Percentiles rank a stretch among this genome's conserved stretches.
These are phyloP conservation scores for Diaporthe australafricana DNA, from an alignment of 2,329 filamentous ascomycete genomes.

Conservation along the genomic window DNA sequence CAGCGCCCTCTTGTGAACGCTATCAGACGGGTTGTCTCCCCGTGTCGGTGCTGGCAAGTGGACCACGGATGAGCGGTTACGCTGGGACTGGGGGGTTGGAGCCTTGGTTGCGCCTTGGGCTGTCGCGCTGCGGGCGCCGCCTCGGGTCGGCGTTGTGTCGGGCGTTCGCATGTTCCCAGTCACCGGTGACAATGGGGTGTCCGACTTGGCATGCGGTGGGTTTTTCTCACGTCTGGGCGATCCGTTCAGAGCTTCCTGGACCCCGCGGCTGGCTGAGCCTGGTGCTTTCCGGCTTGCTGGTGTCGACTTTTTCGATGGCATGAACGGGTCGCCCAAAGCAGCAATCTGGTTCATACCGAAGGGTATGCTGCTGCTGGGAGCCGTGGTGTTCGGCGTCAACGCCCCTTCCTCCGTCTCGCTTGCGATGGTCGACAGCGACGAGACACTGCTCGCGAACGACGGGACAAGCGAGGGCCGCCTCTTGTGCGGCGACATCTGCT, in stretches of 20 bases:
- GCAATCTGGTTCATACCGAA: conserved; percentile 31
- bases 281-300: conserved; percentile 6
- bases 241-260: neutral
- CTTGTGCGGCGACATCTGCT: conserved; percentile 31
- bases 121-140: neutral
- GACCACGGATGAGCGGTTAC: neutral
- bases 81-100: neutral
- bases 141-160: conserved; percentile 22
- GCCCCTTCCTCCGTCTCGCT: conserved; percentile 61
- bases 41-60: neutral
- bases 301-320: neutral
- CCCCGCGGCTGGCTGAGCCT: neutral
- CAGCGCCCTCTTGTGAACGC: conserved; percentile 39
- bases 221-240: conserved; percentile 15
- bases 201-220: neutral
- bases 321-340: conserved; percentile 25
- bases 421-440: conserved; percentile 67
- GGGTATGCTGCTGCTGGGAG: conserved; percentile 28
- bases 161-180: conserved; percentile 34
- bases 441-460: conserved; percentile 58
- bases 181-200: conserved; percentile 32
- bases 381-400: conserved; percentile 25
- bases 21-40: conserved; percentile 1
- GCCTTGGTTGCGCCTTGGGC: neutral
- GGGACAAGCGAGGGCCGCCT: conserved; percentile 34